Base-by-base conservation (phyloP, 148 eudicot species). In the Cornus kousa region DNA sequence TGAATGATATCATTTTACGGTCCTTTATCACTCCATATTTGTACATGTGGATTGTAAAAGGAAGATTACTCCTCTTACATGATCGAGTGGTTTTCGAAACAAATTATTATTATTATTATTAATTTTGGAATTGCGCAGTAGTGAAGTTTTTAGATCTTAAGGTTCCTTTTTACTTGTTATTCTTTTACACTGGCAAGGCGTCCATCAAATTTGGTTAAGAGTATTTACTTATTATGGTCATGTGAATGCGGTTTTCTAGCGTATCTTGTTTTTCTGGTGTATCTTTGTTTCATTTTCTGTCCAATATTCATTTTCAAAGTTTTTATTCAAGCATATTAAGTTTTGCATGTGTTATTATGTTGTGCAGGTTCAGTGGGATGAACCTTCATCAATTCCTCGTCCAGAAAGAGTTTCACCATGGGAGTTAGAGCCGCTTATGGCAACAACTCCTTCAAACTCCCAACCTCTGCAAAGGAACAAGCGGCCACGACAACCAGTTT, bases 361-460 rank as follows among this genome's bases (percentile, higher is more conserved):
- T 74, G 14, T 73, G 65, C 85, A 96, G 99, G 98, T 96, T 81
- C 99, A 89, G 79, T 96, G 99, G 99, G 99, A 96, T 83, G 99
- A 96, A 78, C 97, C 95, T 57, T 89, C 99, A 35, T 85, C 97
- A 68, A 88, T 90, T 82, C 43, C 84, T 70, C 92, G 98, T 33
- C 97, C 99, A 1, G 99, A 96, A 62, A 86, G 87, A 73, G 97
- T 96, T 81, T 96, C 98, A 28, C 92, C 98, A 20, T 96, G 99
- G 99, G 98, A 96, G 66, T 74, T 92, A 75, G 99, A 95, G 85
- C 97, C 98, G 9, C 88, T 93, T 43, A 87, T 88, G 78, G 90
- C 91, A 37, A 80, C 91, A 43, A 85, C 78, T 60, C 82, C 92
- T 74, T 80, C 87, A 17, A 86, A 82, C 82, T 20, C 89, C 43